phyloP scores from a whole-genome alignment of 2,329 filamentous ascomycete species.

The Zasmidium angulare region DNA sequence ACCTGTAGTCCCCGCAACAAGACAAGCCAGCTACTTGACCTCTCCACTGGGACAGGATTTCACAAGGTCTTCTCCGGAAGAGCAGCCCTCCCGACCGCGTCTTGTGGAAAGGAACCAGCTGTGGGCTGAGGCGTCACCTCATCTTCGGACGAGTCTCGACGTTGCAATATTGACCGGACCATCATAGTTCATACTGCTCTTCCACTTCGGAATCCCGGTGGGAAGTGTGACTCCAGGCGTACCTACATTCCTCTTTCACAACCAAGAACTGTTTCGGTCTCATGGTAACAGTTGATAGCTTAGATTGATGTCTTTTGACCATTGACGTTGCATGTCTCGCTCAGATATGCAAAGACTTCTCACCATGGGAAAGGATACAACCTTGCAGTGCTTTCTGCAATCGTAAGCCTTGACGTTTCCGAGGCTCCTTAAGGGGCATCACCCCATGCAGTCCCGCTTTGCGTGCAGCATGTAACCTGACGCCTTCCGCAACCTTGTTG shows the following conservation, averaged over 20 bases:
- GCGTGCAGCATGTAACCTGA: too few relatives aligned
- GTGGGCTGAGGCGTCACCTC: slow-evolving; percentile 29
- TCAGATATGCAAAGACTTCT: too few relatives aligned
- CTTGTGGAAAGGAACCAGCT: slow-evolving; percentile 29
- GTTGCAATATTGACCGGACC: slow-evolving; percentile 33
- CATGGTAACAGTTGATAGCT: too few relatives aligned
- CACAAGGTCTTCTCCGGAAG: slow-evolving; percentile 32
- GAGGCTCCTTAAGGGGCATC: too few relatives aligned
- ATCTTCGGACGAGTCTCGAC: slow-evolving; percentile 7
- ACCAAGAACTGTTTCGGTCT: not conserved
- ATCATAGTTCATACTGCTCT: slow-evolving; percentile 35
- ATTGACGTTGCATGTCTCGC: too few relatives aligned
- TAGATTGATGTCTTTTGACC: too few relatives aligned
- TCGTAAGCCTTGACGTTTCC: too few relatives aligned
- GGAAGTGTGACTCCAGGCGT: slow-evolving; percentile 35
- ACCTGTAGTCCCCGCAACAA: slow-evolving; percentile 18
- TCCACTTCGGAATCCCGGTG: slow-evolving; percentile 16
- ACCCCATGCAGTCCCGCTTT: too few relatives aligned
- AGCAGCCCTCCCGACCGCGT: slow-evolving; percentile 31
- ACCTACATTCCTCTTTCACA: slow-evolving; percentile 26
- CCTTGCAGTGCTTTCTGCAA: too few relatives aligned
- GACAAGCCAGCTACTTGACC: slow-evolving; percentile 31
- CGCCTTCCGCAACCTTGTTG: too few relatives aligned
- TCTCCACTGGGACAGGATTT: slow-evolving; percentile 17
- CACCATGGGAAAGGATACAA: too few relatives aligned